Percentiles rank a stretch among this genome's conserved stretches.
Evolutionary conservation across 495 filamentous ascomycete species (phyloP).

Genomic region (Corynascus novoguineensis): DNA sequence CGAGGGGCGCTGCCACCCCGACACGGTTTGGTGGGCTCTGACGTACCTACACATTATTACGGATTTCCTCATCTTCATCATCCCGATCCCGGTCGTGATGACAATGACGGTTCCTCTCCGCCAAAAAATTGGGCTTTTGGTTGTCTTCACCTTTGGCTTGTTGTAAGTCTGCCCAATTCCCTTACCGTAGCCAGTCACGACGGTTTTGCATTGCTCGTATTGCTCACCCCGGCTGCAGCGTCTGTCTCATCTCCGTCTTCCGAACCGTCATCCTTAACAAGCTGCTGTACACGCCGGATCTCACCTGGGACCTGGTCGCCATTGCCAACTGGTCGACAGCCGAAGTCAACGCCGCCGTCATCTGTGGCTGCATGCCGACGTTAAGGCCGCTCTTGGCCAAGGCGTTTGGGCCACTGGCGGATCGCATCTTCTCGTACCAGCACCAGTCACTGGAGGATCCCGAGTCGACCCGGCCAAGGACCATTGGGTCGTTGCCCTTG

Average conservation of each 20-base stretch:
- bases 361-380: conserved; percentile 41
- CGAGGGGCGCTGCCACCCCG: conserved; percentile 26
- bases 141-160: conserved; percentile 20
- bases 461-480: neutral
- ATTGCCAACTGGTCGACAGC: conserved; percentile 44
- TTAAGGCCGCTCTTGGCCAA: neutral
- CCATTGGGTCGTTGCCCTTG: neutral
- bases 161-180: conserved; percentile 1
- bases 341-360: conserved; percentile 45
- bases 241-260: conserved; percentile 22
- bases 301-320: conserved; percentile 34
- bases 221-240: conserved; percentile 10
- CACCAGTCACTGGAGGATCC: neutral
- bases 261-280: conserved; percentile 35
- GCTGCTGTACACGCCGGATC: conserved; percentile 31
- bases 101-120: conserved; percentile 33
- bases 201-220: too few relatives aligned
- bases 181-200: too few relatives aligned
- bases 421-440: neutral
- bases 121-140: conserved; percentile 26
- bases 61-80: conserved; percentile 36
- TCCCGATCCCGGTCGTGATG: conserved; percentile 45
- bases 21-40: conserved; percentile 34
- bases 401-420: neutral
- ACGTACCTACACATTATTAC: conserved; percentile 34